phyloP scores from a whole-genome alignment of 2,329 filamentous ascomycete genomes.

The Diplocarpon mali region DNA sequence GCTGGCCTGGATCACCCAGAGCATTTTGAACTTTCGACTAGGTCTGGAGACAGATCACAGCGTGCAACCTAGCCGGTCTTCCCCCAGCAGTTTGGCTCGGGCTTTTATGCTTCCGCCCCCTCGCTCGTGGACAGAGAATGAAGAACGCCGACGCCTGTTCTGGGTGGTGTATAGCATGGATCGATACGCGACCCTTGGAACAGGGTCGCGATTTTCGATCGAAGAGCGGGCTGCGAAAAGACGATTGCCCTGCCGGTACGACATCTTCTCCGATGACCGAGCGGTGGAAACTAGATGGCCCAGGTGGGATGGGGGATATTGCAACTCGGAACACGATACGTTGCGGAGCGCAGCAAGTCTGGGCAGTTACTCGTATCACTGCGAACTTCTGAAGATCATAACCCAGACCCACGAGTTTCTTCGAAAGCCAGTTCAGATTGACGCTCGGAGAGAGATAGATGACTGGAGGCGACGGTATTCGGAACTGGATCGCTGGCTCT shows the following conservation, averaged over 20 bases:
- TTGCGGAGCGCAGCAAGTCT: slow-evolving; percentile 1
- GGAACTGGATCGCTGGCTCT: neutral
- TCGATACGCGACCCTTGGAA: slow-evolving; percentile 1
- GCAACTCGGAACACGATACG: neutral
- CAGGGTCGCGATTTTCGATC: slow-evolving; percentile 2
- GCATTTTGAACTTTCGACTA: slow-evolving; percentile 3
- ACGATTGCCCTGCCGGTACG: slow-evolving; percentile 3
- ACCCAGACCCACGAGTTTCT: slow-evolving; percentile 4
- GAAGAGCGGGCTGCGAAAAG: slow-evolving; percentile 1
- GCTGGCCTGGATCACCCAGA: slow-evolving; percentile 3
- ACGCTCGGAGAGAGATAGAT: neutral
- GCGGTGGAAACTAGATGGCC: slow-evolving; percentile 2
- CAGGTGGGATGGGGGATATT: neutral
- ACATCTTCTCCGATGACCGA: slow-evolving; percentile 2
- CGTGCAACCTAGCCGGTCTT: neutral
- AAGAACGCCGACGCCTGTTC: slow-evolving; percentile 3
- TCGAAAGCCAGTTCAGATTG: neutral
- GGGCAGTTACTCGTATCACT: slow-evolving; percentile 4
- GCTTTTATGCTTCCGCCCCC: neutral
- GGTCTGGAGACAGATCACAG: neutral
- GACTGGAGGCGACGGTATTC: slow-evolving; percentile 1
- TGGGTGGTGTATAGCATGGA: slow-evolving; percentile 4
- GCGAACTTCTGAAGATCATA: slow-evolving; percentile 3
- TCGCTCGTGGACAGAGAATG: slow-evolving; percentile 2
- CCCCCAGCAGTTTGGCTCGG: neutral